These are phyloP conservation scores for Madurella mycetomatis DNA, from an alignment of 2,329 filamentous ascomycete genomes.

Conservation along the genomic window DNA sequence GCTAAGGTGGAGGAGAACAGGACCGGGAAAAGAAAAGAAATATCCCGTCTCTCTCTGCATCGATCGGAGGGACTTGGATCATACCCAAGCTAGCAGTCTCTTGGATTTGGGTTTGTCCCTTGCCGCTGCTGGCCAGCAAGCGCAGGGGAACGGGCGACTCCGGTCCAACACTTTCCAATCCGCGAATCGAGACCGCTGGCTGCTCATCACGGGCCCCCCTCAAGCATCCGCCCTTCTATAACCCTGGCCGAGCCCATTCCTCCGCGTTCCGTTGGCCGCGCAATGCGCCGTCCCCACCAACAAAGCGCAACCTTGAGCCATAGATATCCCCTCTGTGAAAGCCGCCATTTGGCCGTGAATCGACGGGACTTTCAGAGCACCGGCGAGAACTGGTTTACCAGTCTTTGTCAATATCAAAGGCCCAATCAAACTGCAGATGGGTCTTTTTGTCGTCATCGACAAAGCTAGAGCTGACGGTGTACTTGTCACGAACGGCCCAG, in stretches of 20 bases:
- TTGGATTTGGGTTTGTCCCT: no score
- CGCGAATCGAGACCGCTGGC: not conserved
- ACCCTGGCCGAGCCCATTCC: not conserved
- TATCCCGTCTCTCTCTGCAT: not conserved
- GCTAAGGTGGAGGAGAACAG: not conserved
- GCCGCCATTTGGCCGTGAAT: not conserved
- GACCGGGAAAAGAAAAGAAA: not conserved
- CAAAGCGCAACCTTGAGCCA: not conserved
- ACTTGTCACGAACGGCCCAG: slow-evolving; percentile 85
- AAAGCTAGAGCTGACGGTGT: slow-evolving; percentile 85
- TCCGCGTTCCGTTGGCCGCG: no score
- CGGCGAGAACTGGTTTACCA: slow-evolving; percentile 54
- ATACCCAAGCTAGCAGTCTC: not conserved
- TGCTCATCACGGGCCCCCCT: not conserved
- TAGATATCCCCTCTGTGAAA: not conserved
- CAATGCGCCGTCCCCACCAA: not conserved
- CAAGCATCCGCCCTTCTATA: not conserved
- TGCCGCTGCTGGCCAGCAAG: no score
- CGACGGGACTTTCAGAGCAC: not conserved
- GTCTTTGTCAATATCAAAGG: slow-evolving; percentile 94
- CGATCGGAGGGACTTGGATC: no score
- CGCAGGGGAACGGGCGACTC: not conserved
- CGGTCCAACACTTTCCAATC: not conserved
- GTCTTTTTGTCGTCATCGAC: slow-evolving; percentile 90
- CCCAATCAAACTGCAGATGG: slow-evolving; percentile 92